Evolutionary conservation across 805 yeast species (phyloP), one percentile per base, ranked within the genome.

Genomic region (Candida verbasci): DNA sequence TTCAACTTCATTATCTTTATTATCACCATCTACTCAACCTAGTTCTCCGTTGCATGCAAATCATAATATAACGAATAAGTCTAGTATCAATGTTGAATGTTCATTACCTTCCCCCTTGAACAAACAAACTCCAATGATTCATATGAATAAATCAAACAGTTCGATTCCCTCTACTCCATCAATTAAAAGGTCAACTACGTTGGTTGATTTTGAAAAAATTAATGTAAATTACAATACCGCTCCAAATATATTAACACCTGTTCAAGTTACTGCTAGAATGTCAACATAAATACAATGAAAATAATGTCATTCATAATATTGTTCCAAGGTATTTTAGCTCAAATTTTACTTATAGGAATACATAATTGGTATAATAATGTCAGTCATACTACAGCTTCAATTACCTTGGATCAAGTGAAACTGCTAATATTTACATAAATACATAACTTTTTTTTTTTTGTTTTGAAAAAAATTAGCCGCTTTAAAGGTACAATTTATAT

Each of bases 221-320:
- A 45, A 48, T 15, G n/a, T n/a, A n/a, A n/a, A n/a, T n/a, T n/a
- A n/a, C n/a, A 52, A 46, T 25, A 49, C 56, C 9, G 62, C 70
- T 3, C 69, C 70, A 2, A 63, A 53, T 37, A 60, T 65, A 5
- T 55, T 67, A 9, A 62, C 72, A 0, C 67, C 63, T 7, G 60
- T 67, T 9, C 72, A 65, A 38, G 72, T 66, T 8, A 61, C 67
- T n/a, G 65, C 65, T 14, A 38, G 64, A 33, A 60, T 60, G 65
- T 29, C 21, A 22, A n/a, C 21, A 17, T 10, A 33, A 17, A 25
- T 11, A 24, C 22, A 22, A 32, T 4, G 6, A 25, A 9, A 32
- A 18, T 21, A 16, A 20, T 6, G 9, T n/a, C n/a, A n/a, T n/a
- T n/a, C n/a, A n/a, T n/a, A n/a, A n/a, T n/a, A n/a, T n/a, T n/a